These are phyloP conservation scores for Oehlia diaphana DNA, from an alignment of 192 early-diverging fungal species.

Conservation along the genomic window DNA sequence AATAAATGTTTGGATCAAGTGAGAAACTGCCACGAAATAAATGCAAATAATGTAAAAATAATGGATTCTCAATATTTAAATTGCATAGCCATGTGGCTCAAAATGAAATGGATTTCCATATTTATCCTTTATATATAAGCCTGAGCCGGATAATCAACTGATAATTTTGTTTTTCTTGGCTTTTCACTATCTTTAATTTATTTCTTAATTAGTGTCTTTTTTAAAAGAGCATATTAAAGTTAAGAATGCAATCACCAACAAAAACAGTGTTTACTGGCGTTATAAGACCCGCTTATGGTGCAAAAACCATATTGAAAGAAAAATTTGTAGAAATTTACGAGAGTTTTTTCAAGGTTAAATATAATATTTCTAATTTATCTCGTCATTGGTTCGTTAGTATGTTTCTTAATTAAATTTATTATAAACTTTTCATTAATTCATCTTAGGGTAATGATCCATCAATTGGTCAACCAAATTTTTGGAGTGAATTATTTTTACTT, in stretches of 20 bases:
- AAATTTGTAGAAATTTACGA: conserved; percentile 56
- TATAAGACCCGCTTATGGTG: conserved; percentile 23
- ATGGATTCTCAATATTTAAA: neutral
- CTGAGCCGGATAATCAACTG: neutral
- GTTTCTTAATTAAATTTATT: neutral
- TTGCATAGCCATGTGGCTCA: neutral
- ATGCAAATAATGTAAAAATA: too few relatives aligned
- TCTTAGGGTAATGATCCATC: conserved; percentile 49
- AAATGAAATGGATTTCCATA: neutral
- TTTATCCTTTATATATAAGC: neutral
- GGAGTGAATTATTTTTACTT: conserved; percentile 48
- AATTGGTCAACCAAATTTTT: conserved; percentile 44
- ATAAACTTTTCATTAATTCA: neutral
- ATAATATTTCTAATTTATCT: neutral
- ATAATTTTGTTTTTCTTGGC: neutral
- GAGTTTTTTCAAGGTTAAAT: conserved; percentile 44
- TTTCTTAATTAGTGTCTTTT: neutral
- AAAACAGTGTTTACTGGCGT: neutral
- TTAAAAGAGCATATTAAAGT: neutral
- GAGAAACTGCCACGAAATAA: too few relatives aligned
- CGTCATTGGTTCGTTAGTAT: neutral
- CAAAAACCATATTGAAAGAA: conserved; percentile 45
- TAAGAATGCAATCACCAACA: conserved; percentile 6
- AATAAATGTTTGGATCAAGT: too few relatives aligned
- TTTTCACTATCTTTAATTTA: neutral